Percentiles rank a stretch among this genome's conserved stretches.
Evolutionary conservation across 2,329 filamentous ascomycete species (phyloP).

Genomic region (Botryotinia calthae): DNA sequence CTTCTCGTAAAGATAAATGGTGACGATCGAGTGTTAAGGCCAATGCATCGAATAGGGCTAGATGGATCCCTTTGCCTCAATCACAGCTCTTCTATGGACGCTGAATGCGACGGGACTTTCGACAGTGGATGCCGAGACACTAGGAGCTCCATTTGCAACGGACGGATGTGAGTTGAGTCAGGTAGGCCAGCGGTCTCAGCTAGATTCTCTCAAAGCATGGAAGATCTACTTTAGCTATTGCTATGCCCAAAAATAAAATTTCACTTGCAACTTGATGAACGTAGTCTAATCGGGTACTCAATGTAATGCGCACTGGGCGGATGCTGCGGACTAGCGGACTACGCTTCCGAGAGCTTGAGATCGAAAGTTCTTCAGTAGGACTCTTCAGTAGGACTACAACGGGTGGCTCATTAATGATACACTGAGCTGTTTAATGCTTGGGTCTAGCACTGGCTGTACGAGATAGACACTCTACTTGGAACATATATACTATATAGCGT

Average conservation of each 20-base stretch:
- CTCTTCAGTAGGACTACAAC: slow-evolving; percentile 1
- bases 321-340: neutral
- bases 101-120: neutral
- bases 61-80: neutral
- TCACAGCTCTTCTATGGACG: neutral
- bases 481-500: neutral
- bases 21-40: neutral
- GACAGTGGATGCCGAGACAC: neutral
- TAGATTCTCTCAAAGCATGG: neutral
- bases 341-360: neutral
- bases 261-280: neutral
- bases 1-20: neutral
- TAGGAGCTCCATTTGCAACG: too few species aligned
- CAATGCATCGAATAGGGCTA: neutral
- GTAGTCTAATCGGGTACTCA: neutral
- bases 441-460: neutral
- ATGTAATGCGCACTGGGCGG: neutral
- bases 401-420: neutral
- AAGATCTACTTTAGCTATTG: neutral
- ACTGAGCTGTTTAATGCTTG: neutral
- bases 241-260: neutral
- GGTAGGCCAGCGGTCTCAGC: neutral
- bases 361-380: neutral
- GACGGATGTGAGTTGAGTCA: neutral
- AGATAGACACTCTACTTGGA: neutral